Base-by-base conservation (phyloP, 2,329 filamentous ascomycete species). In the Furcasterigmium furcatum region DNA sequence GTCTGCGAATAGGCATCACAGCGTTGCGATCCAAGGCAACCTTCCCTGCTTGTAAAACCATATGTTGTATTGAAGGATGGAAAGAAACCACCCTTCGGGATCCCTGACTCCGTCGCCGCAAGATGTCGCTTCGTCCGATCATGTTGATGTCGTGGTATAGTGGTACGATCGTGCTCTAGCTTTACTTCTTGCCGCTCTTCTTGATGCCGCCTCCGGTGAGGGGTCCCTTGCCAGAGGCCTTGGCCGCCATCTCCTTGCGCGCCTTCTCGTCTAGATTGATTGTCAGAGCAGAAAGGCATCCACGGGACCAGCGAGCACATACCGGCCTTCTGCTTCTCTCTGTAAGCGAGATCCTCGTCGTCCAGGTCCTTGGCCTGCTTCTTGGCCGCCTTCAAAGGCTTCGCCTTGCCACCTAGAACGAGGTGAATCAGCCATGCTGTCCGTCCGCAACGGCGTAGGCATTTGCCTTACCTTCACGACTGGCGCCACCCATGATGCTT, bases 131-230 rank as follows among this genome's bases (percentile, higher is more conserved):
- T 27, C 24, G 24, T 27, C 24, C 7, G 24, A 27, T 27, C 24
- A 12, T 27, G 12, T 27, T 27, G 24, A 27, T 27, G 24, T 12
- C 12, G 24, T 27, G 7, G 24, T 27, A 27, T 7, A 27, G 24
- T 27, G 24, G 24, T 27, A 7, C 7, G 24, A 27, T 27, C 24
- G 12, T 7, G 24, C 24, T 7, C 12, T 34, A 21, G 8, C 16
- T 58, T 72, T 79, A 95, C 85, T 96, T 95, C 87, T 96, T 96
- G 70, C 91, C 91, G 51, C 88, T 94, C 82, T 96, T 96, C 85
- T 96, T 96, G 76, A 97, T 96, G 52, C 90, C 91, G 27, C 90
- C 91, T 25, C 83, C 86, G 72, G 91, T 91, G 64, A 96, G 66
- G 30, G 92, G 91, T 4, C 92, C 92, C 74, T 95, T 95, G 68